Evolutionary conservation across 2,329 filamentous ascomycete species (phyloP).

Genomic region (Paracoccidioides brasiliensis): DNA sequence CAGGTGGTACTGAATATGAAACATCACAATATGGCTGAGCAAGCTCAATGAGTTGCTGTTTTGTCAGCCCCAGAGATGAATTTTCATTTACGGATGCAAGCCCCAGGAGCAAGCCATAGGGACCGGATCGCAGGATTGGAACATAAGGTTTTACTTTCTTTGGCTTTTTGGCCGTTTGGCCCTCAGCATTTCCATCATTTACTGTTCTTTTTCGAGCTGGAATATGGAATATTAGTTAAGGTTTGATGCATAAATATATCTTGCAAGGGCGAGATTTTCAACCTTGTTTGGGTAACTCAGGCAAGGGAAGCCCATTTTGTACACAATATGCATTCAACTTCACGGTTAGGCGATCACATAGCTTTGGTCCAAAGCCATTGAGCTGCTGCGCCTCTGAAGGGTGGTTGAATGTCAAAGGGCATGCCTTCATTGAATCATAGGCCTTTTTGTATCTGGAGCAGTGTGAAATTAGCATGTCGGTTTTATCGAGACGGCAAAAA

Average conservation of each 20-base stretch:
- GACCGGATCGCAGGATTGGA: constrained; percentile 57
- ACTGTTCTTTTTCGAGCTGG: constrained; percentile 20
- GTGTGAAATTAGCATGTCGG: not conserved
- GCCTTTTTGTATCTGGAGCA: constrained; percentile 55
- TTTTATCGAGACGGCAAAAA: not conserved
- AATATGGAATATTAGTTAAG: not conserved
- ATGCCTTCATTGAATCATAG: constrained; percentile 63
- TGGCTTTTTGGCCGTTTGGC: constrained; percentile 42
- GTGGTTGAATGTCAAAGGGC: constrained; percentile 57
- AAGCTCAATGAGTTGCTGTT: constrained; percentile 52
- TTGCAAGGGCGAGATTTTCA: not conserved
- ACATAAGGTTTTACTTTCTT: constrained; percentile 53
- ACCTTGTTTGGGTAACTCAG: constrained; percentile 41
- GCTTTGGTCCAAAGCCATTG: constrained; percentile 59
- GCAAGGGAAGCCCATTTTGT: constrained; percentile 55
- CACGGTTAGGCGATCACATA: constrained; percentile 56
- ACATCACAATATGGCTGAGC: constrained; percentile 61
- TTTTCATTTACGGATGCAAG: constrained; percentile 48
- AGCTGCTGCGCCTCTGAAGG: constrained; percentile 60
- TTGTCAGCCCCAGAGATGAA: constrained; percentile 47
- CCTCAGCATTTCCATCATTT: constrained; percentile 18
- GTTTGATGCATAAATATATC: not conserved
- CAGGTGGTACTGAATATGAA: constrained; percentile 55
- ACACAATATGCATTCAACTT: constrained; percentile 44
- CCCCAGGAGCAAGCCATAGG: constrained; percentile 58